Base-by-base conservation (phyloP, 1,284 basidiomycete genomes). In the Tremellales sp. region DNA sequence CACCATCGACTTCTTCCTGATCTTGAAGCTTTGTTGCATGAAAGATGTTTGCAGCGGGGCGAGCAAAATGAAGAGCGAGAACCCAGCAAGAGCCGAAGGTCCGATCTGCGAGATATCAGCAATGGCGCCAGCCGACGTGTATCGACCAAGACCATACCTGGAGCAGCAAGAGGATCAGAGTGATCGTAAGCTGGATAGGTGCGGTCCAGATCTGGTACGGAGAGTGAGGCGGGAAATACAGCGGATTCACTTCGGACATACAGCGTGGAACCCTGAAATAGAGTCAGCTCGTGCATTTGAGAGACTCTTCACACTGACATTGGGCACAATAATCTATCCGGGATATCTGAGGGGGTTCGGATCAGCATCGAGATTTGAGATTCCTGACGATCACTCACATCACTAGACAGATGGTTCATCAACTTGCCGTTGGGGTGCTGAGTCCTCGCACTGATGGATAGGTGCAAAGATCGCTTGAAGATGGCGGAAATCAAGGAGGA, bases 11-110 rank as follows among this genome's bases (percentile, higher is more conserved):
- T 71, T 73, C 53, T 79, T 77, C 10, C 86, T 78, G 41, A 82
- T 74, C 19, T 63, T 69, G 63, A 85, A 83, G 66, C 85, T 81
- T 45, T 76, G 71, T 35, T 80, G 78, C 84, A 89, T 88, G 12
- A 83, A 77, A 27, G 78, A 75, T 43, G 82, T 77, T 68, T 88
- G 85, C 3, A 87, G 63, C 0, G 87, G 87, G 5, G 81, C 79
- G 28, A 86, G 74, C 38, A 84, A 44, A 21, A 85, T 61, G 65
- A 89, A 84, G 3, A 89, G 73, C 1, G 81, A 80, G 63, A 90
- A 87, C 1, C 87, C 87, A 3, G 84, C 83, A 5, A 90, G 74
- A 0, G 85, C 85, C 0, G 83, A 83, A 0, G 83, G 82, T 0
- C 86, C 86, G 37, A 90, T 78, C 80, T 85, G 57, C 24, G 16